phyloP scores from a whole-genome alignment of 2,329 filamentous ascomycete species.

The Hypomyces rosellus region DNA sequence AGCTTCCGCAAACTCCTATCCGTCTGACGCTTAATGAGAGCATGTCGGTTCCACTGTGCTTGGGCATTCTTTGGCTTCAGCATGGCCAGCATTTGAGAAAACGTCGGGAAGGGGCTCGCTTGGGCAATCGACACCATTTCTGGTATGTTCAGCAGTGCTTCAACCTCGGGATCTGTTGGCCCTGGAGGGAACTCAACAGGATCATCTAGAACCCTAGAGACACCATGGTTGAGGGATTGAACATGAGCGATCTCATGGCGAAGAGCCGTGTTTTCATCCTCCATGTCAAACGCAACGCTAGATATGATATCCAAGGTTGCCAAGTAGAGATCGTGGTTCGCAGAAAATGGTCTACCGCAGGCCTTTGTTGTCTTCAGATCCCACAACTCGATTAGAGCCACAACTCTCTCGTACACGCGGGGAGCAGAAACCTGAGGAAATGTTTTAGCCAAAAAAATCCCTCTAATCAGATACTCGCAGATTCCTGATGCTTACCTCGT shows the following conservation, averaged over 20 bases:
- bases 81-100: conserved; percentile 18
- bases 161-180: conserved; percentile 15
- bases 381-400: conserved; percentile 29
- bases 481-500: conserved; percentile 16
- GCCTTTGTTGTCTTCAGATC: conserved; percentile 23
- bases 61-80: conserved; percentile 20
- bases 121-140: conserved; percentile 21
- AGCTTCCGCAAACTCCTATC: conserved; percentile 16
- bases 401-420: conserved; percentile 26
- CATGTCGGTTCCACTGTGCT: conserved; percentile 19
- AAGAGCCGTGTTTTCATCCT: conserved; percentile 16
- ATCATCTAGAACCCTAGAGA: neutral
- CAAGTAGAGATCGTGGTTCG: conserved; percentile 25
- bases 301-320: conserved; percentile 30
- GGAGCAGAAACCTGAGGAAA: conserved; percentile 27
- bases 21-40: conserved; percentile 18
- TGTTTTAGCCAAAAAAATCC: neutral
- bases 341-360: conserved; percentile 25
- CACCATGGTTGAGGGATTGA: neutral
- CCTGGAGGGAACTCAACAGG: conserved; percentile 14
- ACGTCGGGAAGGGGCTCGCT: conserved; percentile 16
- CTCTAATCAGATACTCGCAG: too few species aligned
- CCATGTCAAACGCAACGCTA: conserved; percentile 27
- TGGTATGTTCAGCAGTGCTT: conserved; percentile 18
- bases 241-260: conserved; percentile 13